Conservation (phyloP, 2,329 filamentous ascomycete species). For the Neonectria magnoliae region DNA sequence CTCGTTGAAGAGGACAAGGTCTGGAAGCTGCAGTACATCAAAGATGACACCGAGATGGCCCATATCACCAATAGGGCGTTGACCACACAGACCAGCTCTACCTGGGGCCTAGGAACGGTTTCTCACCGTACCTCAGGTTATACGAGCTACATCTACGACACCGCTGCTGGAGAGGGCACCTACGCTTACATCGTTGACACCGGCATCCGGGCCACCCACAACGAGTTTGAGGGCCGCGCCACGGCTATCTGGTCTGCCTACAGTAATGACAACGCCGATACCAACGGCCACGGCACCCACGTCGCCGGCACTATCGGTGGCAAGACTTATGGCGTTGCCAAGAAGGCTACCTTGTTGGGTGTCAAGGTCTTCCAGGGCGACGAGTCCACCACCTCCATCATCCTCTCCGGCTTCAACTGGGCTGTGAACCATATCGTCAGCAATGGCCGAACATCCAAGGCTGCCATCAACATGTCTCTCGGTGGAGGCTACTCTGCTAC, state of each 20-base stretch:
- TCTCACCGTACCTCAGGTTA: conserved; percentile 43
- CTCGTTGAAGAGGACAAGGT: conserved; percentile 44
- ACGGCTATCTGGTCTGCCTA: conserved; percentile 42
- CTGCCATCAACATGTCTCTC: conserved; percentile 67
- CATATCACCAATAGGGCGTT: conserved; percentile 39
- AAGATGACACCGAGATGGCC: conserved; percentile 10
- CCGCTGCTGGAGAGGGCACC: conserved; percentile 55
- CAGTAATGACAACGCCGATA: conserved; percentile 40
- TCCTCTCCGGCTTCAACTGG: conserved; percentile 51
- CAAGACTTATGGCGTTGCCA: conserved; percentile 53
- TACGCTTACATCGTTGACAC: conserved; percentile 72
- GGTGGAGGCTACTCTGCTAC: conserved; percentile 57
- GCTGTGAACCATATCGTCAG: conserved; percentile 57
- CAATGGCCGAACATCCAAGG: conserved; percentile 50
- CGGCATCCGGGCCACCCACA: conserved; percentile 65
- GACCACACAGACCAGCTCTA: conserved; percentile 43
- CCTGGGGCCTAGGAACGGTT: conserved; percentile 49
- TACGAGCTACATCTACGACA: conserved; percentile 60
- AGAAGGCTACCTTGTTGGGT: conserved; percentile 55
- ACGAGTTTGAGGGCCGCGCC: conserved; percentile 65
- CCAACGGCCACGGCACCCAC: conserved; percentile 56
- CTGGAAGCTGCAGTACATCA: conserved; percentile 43
- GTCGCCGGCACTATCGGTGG: conserved; percentile 50
- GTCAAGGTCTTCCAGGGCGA: conserved; percentile 57
- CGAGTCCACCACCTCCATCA: conserved; percentile 43